Percentiles rank a stretch among this genome's conserved stretches.
Conservation (phyloP, 2,329 filamentous ascomycete species). For the Colletotrichum nymphaeae region DNA sequence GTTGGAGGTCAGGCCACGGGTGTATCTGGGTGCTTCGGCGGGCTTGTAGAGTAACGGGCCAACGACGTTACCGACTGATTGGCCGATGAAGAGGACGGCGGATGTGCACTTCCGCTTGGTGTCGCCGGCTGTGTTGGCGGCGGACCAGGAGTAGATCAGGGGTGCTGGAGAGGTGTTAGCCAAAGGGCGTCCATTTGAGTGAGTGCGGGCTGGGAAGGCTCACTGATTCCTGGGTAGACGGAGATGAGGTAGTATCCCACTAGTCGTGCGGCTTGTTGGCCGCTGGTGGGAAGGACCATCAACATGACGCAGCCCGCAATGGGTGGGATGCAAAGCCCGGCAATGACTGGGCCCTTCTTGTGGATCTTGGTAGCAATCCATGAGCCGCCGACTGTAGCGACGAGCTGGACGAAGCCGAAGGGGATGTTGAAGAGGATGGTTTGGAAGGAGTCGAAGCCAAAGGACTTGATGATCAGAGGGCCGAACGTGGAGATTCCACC, state of each 20-base stretch:
- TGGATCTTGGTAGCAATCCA: conserved; percentile 65
- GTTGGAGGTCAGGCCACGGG: conserved; percentile 67
- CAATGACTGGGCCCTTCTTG: conserved; percentile 66
- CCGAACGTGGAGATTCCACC: conserved; percentile 71
- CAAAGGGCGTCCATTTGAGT: neutral
- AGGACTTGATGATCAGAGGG: conserved; percentile 66
- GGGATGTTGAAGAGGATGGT: conserved; percentile 72
- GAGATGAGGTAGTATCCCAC: conserved; percentile 70
- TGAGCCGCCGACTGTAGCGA: conserved; percentile 68
- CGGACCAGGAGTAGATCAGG: conserved; percentile 66
- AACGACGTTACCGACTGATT: conserved; percentile 73
- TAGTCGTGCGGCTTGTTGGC: conserved; percentile 61
- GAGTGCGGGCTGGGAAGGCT: neutral
- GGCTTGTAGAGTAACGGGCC: conserved; percentile 72
- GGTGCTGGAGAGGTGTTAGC: conserved; percentile 50
- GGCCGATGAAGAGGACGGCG: conserved; percentile 67
- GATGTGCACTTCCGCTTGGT: conserved; percentile 76
- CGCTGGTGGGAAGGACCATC: conserved; percentile 58
- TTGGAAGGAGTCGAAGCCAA: conserved; percentile 66
- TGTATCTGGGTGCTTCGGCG: conserved; percentile 67
- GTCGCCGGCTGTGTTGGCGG: conserved; percentile 71
- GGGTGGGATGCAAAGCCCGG: conserved; percentile 65
- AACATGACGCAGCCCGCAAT: conserved; percentile 68
- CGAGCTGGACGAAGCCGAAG: conserved; percentile 69
- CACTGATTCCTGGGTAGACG: conserved; percentile 62